Base-by-base conservation (phyloP, 257 asterid genomes). In the Schizonepeta tenuifolia region DNA sequence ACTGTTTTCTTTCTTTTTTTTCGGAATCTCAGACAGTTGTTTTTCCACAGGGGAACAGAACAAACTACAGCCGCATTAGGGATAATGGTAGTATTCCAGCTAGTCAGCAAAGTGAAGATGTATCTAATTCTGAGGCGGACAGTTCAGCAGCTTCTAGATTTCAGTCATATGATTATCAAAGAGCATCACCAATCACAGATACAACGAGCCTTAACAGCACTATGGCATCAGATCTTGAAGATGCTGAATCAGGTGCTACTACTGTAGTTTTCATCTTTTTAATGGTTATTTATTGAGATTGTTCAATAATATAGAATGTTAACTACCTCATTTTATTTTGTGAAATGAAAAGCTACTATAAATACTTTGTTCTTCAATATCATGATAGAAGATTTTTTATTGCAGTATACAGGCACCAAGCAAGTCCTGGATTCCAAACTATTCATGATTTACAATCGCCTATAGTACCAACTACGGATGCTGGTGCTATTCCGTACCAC, bases 161-260 rank as follows among this genome's bases (percentile, higher is more conserved):
- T 73, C 88, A 81, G 59, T 83, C 79, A 71, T 82, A 85, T 76
- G 88, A 83, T 81, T 76, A 84, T 79, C 93, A 84, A 82, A 80
- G 87, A 65, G 81, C 83, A 62, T 84, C 98, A 62, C 95, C 82
- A 73, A 75, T 81, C 79, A 84, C 96, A 9, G 96, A 91, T 74
- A 77, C 93, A 33, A 79, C 91, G 51, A 92, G 93, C 84, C 84
- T 72, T 70, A 88, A 77, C 77, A 83, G 92, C 78, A 80, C 85
- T 36, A 92, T 78, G 72, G 86, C 96, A 65, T 84, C 96, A 41
- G 98, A 91, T 71, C 81, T 72, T 80, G 98, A 89, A 86, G 98
- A 93, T 80, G 91, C 96, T 67, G 91, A 93, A 82, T 93, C 97
- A 91, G 98, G 98, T 93, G 65, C 70, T 71, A n/a, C 53, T 79